Evolutionary conservation across 345 rosid genomes (phyloP), one percentile per base, ranked within the genome.

Genomic region (Eucalyptus melliodora): DNA sequence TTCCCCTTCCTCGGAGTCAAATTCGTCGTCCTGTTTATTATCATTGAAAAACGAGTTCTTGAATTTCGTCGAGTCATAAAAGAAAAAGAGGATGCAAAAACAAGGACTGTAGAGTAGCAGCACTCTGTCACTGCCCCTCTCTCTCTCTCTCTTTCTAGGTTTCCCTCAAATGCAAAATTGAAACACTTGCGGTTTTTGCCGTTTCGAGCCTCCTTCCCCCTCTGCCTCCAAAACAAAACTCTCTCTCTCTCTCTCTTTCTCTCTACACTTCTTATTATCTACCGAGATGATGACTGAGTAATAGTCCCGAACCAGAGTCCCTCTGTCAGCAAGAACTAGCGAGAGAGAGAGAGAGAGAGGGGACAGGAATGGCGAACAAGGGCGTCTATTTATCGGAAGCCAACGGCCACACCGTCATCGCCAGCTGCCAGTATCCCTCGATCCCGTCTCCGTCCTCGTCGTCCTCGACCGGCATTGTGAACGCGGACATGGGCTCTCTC

Each of bases 271-370:
- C 19, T 24, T 26, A 8, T 15, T 47, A 86, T 47, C 50, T 47
- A 86, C 56, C 37, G 60, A 31, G 91, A 65, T 77, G 90, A 92
- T 92, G 95, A 92, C 94, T 88, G 81, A 87, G 88, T 91, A 91
- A 90, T 94, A 93, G 94, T 93, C 90, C 89, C 50, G 69, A 88
- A 93, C 91, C 95, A 91, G 94, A 92, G 90, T 93, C 77, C 91
- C 94, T 94, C 94, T 91, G 94, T 77, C 83, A 77, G 88, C 47
- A 82, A 53, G 59, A 53, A 21, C 59, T 53, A 53, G 59, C 5
- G 62, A 56, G 62, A 56, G 62, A 56, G 60, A 23, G 83, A 88
- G 89, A 90, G 87, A 91, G 37, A 15, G 88, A 24, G 50, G 23
- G 65, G 60, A 15, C 50, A 8, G 65, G 26, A 59, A 60, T 37